phyloP scores from a whole-genome alignment of 129 eudicot genomes.

The Centaurea solstitialis region DNA sequence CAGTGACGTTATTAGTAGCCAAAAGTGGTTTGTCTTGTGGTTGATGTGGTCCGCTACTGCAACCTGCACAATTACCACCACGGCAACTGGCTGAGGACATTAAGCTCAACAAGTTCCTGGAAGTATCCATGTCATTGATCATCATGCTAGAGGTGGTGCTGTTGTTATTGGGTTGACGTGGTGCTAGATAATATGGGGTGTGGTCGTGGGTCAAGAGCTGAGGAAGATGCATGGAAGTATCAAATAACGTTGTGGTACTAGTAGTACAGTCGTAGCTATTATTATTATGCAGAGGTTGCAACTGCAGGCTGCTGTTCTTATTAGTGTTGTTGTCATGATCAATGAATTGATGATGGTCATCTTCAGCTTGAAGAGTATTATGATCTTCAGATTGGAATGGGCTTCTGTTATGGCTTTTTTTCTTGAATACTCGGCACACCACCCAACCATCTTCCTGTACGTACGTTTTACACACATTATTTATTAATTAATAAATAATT shows the following conservation, averaged over 20 bases:
- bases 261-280: constrained; percentile 27
- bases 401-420: constrained; percentile 59
- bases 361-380: constrained; percentile 27
- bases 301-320: not conserved
- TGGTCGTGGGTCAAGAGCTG: constrained; percentile 43
- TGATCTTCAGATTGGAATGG: constrained; percentile 40
- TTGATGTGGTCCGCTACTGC: constrained; percentile 18
- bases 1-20: constrained; percentile 21
- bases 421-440: constrained; percentile 89
- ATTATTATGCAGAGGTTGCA: constrained; percentile 5
- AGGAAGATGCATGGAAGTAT: constrained; percentile 78
- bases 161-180: constrained; percentile 8
- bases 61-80: constrained; percentile 24
- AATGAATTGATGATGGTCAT: constrained; percentile 32
- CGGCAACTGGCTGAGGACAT: constrained; percentile 33
- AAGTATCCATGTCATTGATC: constrained; percentile 36
- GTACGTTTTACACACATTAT: too few relatives aligned
- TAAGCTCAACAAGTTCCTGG: constrained; percentile 57
- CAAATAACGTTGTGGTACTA: constrained; percentile 36
- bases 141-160: constrained; percentile 17
- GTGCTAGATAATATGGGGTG: constrained; percentile 18
- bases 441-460: constrained; percentile 95
- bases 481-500: too few relatives aligned
- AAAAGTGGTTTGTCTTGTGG: constrained; percentile 39
- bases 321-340: constrained; percentile 21